Percentiles rank a stretch among this genome's conserved stretches.
These are phyloP conservation scores for Sporothrix humicola DNA, from an alignment of 2,329 filamentous ascomycete genomes.

Conservation along the genomic window DNA sequence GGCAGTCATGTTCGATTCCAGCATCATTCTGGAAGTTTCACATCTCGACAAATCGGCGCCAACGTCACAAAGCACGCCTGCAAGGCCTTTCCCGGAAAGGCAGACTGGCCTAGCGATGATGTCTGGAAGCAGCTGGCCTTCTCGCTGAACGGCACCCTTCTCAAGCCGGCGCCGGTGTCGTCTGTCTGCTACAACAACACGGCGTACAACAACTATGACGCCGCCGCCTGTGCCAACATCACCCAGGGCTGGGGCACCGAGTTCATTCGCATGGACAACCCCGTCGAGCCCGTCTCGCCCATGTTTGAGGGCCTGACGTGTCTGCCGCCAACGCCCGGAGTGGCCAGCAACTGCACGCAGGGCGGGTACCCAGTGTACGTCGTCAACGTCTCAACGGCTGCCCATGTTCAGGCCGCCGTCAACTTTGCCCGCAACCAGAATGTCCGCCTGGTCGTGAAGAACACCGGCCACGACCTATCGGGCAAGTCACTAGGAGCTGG, in stretches of 20 bases:
- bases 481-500: conserved; percentile 69
- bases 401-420: conserved; percentile 44
- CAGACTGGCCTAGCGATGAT: conserved; percentile 19
- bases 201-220: conserved; percentile 26
- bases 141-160: conserved; percentile 6
- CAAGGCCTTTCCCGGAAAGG: conserved; percentile 21
- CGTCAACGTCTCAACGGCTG: conserved; percentile 39
- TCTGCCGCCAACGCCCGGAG: conserved; percentile 38
- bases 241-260: conserved; percentile 18
- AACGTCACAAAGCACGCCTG: conserved; percentile 10
- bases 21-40: not conserved
- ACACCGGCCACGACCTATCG: conserved; percentile 63
- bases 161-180: conserved; percentile 25
- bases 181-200: conserved; percentile 30
- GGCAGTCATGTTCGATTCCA: not conserved
- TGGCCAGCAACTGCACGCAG: conserved; percentile 23
- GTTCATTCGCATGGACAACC: conserved; percentile 41
- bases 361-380: conserved; percentile 37
- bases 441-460: conserved; percentile 60
- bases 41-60: not conserved
- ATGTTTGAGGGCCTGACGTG: conserved; percentile 49
- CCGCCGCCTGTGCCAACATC: conserved; percentile 20
- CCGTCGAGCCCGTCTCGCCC: conserved; percentile 49
- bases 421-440: conserved; percentile 54
- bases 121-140: conserved; percentile 8